phyloP scores from a whole-genome alignment of 164 flowering plant species.

The Macadamia tetraphylla region DNA sequence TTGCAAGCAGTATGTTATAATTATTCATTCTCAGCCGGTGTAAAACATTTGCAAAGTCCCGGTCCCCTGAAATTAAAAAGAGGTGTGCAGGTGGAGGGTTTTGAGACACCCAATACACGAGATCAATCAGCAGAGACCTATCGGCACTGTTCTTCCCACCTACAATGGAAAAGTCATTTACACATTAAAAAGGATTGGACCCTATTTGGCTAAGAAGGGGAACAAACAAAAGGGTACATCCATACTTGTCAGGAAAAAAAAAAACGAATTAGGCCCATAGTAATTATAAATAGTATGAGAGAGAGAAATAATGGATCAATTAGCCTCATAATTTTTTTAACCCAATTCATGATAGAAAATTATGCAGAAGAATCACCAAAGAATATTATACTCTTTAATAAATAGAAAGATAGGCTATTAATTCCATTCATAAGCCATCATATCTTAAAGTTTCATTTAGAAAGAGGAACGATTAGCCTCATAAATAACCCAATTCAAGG shows the following conservation, averaged over 20 bases:
- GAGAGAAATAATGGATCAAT: not conserved
- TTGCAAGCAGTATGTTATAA: constrained; percentile 81
- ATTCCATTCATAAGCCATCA: too few relatives aligned
- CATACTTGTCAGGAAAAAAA: not conserved
- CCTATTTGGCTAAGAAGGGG: not conserved
- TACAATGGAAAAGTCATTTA: constrained; percentile 21
- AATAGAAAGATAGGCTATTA: not conserved
- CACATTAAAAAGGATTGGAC: not conserved
- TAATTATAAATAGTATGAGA: not conserved
- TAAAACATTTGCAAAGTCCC: constrained; percentile 60
- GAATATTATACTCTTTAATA: not conserved
- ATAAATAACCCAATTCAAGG: too few relatives aligned
- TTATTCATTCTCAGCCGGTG: constrained; percentile 80
- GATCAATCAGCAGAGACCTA: constrained; percentile 65
- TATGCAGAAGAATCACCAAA: too few relatives aligned
- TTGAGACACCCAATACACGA: constrained; percentile 77
- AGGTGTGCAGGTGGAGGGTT: constrained; percentile 97
- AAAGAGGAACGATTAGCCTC: too few relatives aligned
- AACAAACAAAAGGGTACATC: not conserved
- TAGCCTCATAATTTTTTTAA: too few relatives aligned
- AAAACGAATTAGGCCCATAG: too few relatives aligned
- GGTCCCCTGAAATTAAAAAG: constrained; percentile 81
- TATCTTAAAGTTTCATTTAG: too few relatives aligned
- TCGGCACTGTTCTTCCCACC: constrained; percentile 93
- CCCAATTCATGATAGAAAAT: too few relatives aligned